Base-by-base conservation (phyloP, 768 basidiomycete species). In the Roridomyces roridus region DNA sequence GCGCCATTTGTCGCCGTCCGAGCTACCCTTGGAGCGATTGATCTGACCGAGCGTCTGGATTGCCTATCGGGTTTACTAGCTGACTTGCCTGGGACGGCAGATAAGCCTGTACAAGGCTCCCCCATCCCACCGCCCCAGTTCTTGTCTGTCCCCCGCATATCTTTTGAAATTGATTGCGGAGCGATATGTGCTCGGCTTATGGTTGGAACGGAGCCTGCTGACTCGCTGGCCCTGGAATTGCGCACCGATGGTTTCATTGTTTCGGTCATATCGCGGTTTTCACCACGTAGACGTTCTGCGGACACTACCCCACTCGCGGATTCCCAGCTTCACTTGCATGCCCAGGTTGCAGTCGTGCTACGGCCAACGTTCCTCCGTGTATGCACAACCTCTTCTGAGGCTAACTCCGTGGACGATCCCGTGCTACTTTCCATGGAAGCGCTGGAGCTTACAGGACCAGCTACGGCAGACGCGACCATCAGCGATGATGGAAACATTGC, bases 371-470 rank as follows among this genome's bases (percentile, higher is more conserved):
- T 86, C 55, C 66, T 85, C 24, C 79, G 82, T 35, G 75, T 87
- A n/a, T 77, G 78, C 39, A 74, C 78, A 6, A 77, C 61, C 35
- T 67, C 46, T 62, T 68, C 31, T 64, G 64, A 26, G 65, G 59
- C 23, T 65, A 35, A 68, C 70, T 43, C 71, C 54, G 57, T 72
- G 56, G 75, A 78, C 45, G 81, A 84, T 59, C 84, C 83, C 42
- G 77, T 71, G 1, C 55, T 90, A 3, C 62, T 89, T 14, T 85
- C 85, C 5, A 60, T 89, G 40, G 89, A 88, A 37, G 71, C 77
- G 0, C 49, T 91, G 12, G 83, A 89, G 61, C 60, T 81, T 20
- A 67, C 54, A 35, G 81, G 78, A 6, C 65, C 64, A 6, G 80
- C 80, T 2, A 74, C 74, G 55, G 80, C 80, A 17, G 66, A 81